These are phyloP conservation scores for Pythium dissimile DNA, from an alignment of 352 stramenopile genomes.

Conservation along the genomic window DNA sequence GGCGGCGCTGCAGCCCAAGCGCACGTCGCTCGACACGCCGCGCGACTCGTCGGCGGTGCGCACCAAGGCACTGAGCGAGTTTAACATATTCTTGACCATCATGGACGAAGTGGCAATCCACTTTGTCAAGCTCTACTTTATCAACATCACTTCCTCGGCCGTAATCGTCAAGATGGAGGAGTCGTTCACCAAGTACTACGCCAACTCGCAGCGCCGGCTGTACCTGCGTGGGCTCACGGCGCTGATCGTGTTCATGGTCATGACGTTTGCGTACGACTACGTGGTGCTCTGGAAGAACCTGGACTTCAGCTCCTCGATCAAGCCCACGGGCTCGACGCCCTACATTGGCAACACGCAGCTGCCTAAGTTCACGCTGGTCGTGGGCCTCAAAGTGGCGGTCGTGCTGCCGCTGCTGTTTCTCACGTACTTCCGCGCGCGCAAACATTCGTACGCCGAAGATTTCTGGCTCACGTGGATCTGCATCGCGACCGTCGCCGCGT, in stretches of 20 bases:
- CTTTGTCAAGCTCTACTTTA: constrained; percentile 77
- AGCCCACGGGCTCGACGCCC: constrained; percentile 19
- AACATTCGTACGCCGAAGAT: constrained; percentile 54
- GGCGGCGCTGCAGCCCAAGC: constrained; percentile 10
- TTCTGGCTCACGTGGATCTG: constrained; percentile 74
- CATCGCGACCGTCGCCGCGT: constrained; percentile 50
- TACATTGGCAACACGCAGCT: constrained; percentile 36
- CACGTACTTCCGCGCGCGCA: constrained; percentile 64
- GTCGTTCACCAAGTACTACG: constrained; percentile 78
- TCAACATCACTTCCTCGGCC: constrained; percentile 63
- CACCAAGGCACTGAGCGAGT: constrained; percentile 59
- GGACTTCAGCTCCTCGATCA: constrained; percentile 40
- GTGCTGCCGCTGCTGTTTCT: constrained; percentile 59
- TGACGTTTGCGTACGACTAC: constrained; percentile 75
- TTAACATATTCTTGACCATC: constrained; percentile 75
- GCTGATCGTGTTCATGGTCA: constrained; percentile 67
- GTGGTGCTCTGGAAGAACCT: constrained; percentile 52
- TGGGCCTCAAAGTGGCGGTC: constrained; percentile 57
- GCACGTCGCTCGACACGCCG: constrained; percentile 31
- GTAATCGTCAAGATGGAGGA: constrained; percentile 78
- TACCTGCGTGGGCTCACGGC: constrained; percentile 58
- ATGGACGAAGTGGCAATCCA: constrained; percentile 83
- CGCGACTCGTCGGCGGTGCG: constrained; percentile 52
- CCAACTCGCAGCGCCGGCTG: constrained; percentile 56
- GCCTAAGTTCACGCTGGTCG: constrained; percentile 63